Base-by-base conservation (phyloP, 345 rosid species). In the Turnera subulata region DNA sequence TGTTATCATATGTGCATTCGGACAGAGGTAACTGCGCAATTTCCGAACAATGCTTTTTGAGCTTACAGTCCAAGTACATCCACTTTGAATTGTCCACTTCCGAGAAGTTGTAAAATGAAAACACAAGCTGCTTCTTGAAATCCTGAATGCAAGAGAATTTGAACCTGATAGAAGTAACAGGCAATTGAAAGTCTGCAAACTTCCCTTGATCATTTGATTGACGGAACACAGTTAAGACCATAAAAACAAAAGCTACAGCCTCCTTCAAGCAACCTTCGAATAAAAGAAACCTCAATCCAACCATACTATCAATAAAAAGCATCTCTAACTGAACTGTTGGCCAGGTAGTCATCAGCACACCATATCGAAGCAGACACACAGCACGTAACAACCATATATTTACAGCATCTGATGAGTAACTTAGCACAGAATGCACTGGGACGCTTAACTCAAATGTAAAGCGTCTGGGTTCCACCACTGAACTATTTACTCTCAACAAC, bases 241-340 rank as follows among this genome's bases (percentile, higher is more conserved):
- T 63, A 71, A 82, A 73, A 50, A 81, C 78, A 72, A 76, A 67
- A 50, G 74, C 82, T 57, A 93, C 54, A 62, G 84, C 92, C 63
- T 82, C 73, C 69, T 77, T 74, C 81, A 93, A 76, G 66, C 81
- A 82, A 62, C 96, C 97, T 82, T 93, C 90, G 76, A 89, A 87
- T 59, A 73, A 24, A 9, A 87, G 72, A 69, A 82, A 69, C 79
- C 85, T 81, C 67, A 89, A 63, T 46, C 99, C 97, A 76, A 67
- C 85, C 38, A 75, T 57, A 71, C 75, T 87, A 65, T 87, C 85
- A 7, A 89, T 74, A 71, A 93, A 82, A 74, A 86, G 84, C 80
- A 89, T 82, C 84, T 93, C 97, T 82, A 93, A 74, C 57, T 82
- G 73, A 64, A 87, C 83, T 67, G 68, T 76, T 63, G 97, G 97